phyloP scores from a whole-genome alignment of 2,329 filamentous ascomycete genomes.

The Trichoderma harzianum region DNA sequence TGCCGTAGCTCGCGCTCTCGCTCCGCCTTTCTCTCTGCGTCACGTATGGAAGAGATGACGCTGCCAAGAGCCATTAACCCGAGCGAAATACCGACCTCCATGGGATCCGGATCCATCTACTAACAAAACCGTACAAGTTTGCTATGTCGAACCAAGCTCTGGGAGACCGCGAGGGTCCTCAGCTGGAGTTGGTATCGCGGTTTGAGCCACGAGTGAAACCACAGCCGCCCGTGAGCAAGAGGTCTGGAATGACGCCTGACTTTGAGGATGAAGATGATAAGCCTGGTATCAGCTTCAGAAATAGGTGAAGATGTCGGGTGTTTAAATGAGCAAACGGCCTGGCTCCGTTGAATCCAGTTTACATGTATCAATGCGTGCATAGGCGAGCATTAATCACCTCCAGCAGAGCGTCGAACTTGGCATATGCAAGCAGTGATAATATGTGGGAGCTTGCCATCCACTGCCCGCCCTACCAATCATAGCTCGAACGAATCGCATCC shows the following conservation, averaged over 20 bases:
- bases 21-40: no score
- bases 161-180: neutral
- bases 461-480: neutral
- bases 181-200: neutral
- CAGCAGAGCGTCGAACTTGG: neutral
- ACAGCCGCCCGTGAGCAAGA: neutral
- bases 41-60: no score
- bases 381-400: no score
- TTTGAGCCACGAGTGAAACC: neutral
- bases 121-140: neutral
- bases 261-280: neutral
- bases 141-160: neutral
- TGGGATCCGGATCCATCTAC: no score
- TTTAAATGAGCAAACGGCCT: no score
- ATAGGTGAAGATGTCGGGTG: no score
- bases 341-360: no score
- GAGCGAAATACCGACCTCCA: no score
- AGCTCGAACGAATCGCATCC: neutral
- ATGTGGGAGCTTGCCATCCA: neutral
- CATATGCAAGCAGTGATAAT: neutral
- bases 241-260: rapidly evolving
- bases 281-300: neutral
- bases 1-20: neutral
- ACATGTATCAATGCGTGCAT: no score
- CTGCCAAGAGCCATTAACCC: no score